Conservation (phyloP, 805 yeast genomes). For the Tetrapisispora nanseiensis region DNA sequence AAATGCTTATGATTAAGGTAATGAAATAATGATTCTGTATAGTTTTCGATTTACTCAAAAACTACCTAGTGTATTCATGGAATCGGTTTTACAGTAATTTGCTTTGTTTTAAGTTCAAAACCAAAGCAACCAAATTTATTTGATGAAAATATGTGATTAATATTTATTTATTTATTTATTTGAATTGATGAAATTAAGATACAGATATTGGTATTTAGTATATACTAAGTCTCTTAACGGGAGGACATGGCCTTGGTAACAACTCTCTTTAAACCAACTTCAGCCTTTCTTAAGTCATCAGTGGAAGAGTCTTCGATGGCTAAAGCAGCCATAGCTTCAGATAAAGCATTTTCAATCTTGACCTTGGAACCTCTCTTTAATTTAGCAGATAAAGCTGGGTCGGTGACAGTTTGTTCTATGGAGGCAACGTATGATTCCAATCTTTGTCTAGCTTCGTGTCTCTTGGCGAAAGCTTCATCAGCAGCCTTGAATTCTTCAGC, state of each 20-base stretch:
- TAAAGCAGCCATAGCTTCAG: conserved; percentile 96
- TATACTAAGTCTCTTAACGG: conserved; percentile 50
- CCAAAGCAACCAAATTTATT: no score
- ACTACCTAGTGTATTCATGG: no score
- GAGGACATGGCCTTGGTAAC: conserved; percentile 99
- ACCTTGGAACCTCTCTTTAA: conserved; percentile 95
- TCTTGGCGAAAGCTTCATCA: conserved; percentile 98
- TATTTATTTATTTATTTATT: background rate
- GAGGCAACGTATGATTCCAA: conserved; percentile 96
- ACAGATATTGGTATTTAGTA: background rate
- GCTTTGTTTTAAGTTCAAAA: no score
- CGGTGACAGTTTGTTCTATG: conserved; percentile 92
- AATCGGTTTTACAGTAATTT: no score
- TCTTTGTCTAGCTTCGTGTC: conserved; percentile 98
- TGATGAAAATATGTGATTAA: background rate
- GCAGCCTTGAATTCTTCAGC: conserved; percentile 99
- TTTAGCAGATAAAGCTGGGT: conserved; percentile 96
- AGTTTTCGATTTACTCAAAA: no score
- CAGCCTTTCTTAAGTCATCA: conserved; percentile 98
- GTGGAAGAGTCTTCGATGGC: conserved; percentile 94
- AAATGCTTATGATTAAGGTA: no score
- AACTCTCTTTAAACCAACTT: conserved; percentile 97
- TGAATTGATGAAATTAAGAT: conserved; percentile 1
- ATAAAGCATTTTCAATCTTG: conserved; percentile 94
- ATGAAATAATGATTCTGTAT: no score